Evolutionary conservation across 1,284 basidiomycete species (phyloP), one percentile per base, ranked within the genome.

Genomic region (Athelia sp.): DNA sequence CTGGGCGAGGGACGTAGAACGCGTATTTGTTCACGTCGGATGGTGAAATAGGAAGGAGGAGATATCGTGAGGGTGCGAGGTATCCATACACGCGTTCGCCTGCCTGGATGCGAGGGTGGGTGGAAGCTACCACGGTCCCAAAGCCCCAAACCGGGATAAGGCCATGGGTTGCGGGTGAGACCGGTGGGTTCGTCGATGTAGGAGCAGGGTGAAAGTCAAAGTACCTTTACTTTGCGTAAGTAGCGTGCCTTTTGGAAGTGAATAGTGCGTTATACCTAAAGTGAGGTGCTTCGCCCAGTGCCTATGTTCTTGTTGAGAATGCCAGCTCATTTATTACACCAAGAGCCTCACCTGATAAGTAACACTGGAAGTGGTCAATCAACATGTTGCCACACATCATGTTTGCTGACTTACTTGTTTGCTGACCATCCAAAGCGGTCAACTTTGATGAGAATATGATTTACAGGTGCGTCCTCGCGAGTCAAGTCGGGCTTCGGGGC

Each of bases 141-240:
- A 82, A 85, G 3, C 81, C 82, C 83, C 82, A 84, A 6, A 83
- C 82, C 0, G 83, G 82, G 18, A 81, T 73, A 21, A 84, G 60
- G 0, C 82, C 83, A 57, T 84, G 77, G 0, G 75, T 77, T 49
- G 67, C 66, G 6, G 70, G 54, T 2, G 76, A 76, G 2, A 72
- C 66, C 10, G 55, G 56, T 40, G 53, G 47, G 10, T 60, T 51
- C 11, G 67, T 62, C 26, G 80, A 80, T 17, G 36, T 40, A 13
- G 26, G 26, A 2, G 70, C 69, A 14, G 64, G 48, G 53, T 83
- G 78, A 50, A 82, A 85, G 51, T 84, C 82, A 54, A 81, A 85
- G 61, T 85, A 85, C 31, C 81, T 84, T 45, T 14, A 6, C 35
- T 40, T 11, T n/a, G 32, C n/a, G 32, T 34, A 34, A 34, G 32